These are phyloP conservation scores for Nadsonia commutata DNA, from an alignment of 1,139 yeast species.

Conservation along the genomic window DNA sequence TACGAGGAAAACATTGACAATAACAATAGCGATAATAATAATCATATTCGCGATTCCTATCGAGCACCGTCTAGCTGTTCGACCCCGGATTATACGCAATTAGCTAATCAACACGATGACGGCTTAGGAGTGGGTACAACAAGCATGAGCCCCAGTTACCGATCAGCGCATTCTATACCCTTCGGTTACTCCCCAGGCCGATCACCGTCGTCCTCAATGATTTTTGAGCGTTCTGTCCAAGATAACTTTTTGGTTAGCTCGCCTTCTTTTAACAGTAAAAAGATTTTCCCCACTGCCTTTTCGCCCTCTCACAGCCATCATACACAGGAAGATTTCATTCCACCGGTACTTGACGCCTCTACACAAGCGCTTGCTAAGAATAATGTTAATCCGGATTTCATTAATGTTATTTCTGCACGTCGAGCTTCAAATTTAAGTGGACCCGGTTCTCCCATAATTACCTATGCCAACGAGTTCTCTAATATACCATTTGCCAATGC, in stretches of 20 bases:
- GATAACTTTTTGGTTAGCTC: constrained; percentile 12
- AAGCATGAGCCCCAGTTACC: too few relatives aligned
- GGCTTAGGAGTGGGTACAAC: too few relatives aligned
- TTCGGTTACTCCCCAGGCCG: constrained; percentile 4
- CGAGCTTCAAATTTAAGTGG: constrained; percentile 25
- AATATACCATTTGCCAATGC: constrained; percentile 18
- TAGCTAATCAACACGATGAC: too few relatives aligned
- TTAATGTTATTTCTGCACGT: constrained; percentile 50
- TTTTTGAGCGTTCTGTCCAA: constrained; percentile 29
- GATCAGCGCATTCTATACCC: too few relatives aligned
- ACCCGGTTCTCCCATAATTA: not conserved
- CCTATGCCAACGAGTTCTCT: constrained; percentile 30
- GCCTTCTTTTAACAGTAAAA: not conserved
- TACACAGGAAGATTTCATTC: constrained; percentile 54
- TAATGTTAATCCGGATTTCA: constrained; percentile 44
- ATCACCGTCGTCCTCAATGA: constrained; percentile 23
- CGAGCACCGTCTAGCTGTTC: too few relatives aligned
- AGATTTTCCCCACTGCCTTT: not conserved
- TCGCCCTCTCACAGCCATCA: constrained; percentile 29
- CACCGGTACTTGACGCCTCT: constrained; percentile 75
- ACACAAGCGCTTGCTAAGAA: constrained; percentile 46
- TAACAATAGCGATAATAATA: too few relatives aligned
- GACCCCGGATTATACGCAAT: too few relatives aligned
- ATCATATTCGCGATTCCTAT: too few relatives aligned
- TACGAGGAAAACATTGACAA: too few relatives aligned